Conservation (phyloP, 1,139 yeast species). For the Taphrina betulina region DNA sequence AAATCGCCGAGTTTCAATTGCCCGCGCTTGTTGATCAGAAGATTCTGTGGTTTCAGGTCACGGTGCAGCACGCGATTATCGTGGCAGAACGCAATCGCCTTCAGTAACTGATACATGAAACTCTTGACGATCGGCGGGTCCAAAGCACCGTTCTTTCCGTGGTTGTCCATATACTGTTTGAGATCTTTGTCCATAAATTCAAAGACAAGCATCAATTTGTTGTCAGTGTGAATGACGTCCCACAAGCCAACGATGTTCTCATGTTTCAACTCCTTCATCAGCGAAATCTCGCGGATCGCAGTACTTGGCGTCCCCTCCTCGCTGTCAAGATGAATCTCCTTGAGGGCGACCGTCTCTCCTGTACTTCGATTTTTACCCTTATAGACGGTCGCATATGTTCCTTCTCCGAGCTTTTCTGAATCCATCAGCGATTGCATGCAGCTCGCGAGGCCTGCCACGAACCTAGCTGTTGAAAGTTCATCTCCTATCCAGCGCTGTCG, state of each 20-base stretch:
- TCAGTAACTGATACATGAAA: slow-evolving; percentile 86
- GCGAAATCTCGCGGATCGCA: slow-evolving; percentile 91
- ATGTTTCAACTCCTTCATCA: slow-evolving; percentile 93
- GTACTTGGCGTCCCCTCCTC: slow-evolving; percentile 96
- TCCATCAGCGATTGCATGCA: no score
- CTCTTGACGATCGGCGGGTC: slow-evolving; percentile 78
- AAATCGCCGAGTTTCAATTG: slow-evolving; percentile 94
- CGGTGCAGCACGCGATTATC: slow-evolving; percentile 92
- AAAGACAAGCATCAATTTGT: slow-evolving; percentile 87
- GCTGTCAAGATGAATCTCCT: slow-evolving; percentile 89
- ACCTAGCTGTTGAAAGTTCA: slow-evolving; percentile 21
- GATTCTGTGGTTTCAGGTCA: slow-evolving; percentile 92
- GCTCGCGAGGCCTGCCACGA: no score
- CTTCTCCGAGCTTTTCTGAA: slow-evolving; percentile 44
- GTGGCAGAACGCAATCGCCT: slow-evolving; percentile 92
- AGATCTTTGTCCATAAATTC: slow-evolving; percentile 83
- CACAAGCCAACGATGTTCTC: slow-evolving; percentile 89
- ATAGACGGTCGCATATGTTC: slow-evolving; percentile 97
- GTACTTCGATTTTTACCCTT: slow-evolving; percentile 90
- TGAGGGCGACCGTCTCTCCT: slow-evolving; percentile 89
- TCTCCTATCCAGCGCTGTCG: no score
- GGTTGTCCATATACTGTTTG: slow-evolving; percentile 88
- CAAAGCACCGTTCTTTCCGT: slow-evolving; percentile 75
- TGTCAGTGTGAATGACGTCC: slow-evolving; percentile 95
- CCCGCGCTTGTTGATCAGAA: slow-evolving; percentile 82